Conservation (phyloP, 2,329 filamentous ascomycete species). For the Penicillium sp. region DNA sequence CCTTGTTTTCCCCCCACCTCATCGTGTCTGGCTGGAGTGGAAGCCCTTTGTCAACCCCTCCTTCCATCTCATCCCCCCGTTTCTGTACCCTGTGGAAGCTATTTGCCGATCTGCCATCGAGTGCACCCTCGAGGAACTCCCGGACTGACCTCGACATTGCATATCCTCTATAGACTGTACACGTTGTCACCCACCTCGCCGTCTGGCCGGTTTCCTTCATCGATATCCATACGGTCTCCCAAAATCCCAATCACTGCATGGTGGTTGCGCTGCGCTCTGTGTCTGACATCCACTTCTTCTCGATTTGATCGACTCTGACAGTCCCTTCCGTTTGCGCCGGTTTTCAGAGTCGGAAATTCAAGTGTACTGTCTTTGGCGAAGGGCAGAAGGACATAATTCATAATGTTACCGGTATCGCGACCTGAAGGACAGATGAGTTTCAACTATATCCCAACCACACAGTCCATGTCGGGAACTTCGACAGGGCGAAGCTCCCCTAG, state of each 20-base stretch:
- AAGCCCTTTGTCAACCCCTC: conserved; percentile 28
- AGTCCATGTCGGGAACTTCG: conserved; percentile 76
- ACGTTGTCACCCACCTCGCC: background rate
- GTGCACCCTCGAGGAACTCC: background rate
- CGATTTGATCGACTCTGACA: conserved; percentile 13
- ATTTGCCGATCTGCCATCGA: conserved; percentile 8
- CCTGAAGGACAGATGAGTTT: conserved; percentile 81
- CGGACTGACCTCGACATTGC: conserved; percentile 18
- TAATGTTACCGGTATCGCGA: conserved; percentile 85
- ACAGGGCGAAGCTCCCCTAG: conserved; percentile 79
- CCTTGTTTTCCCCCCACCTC: background rate
- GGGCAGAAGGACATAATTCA: conserved; percentile 64
- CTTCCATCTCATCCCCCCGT: conserved; percentile 8
- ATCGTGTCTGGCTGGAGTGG: background rate
- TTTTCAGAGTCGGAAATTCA: conserved; percentile 16
- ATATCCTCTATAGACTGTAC: background rate
- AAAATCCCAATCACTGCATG: conserved; percentile 26
- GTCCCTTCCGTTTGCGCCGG: conserved; percentile 16
- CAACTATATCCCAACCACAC: conserved; percentile 72
- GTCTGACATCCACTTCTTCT: conserved; percentile 24
- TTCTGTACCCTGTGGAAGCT: conserved; percentile 6
- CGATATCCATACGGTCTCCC: background rate
- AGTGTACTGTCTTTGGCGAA: conserved; percentile 17
- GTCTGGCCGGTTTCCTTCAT: background rate
- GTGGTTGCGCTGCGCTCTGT: conserved; percentile 26